Evolutionary conservation across 306 rosid genomes (phyloP), one percentile per base, ranked within the genome.

Genomic region (Malus asiatica): DNA sequence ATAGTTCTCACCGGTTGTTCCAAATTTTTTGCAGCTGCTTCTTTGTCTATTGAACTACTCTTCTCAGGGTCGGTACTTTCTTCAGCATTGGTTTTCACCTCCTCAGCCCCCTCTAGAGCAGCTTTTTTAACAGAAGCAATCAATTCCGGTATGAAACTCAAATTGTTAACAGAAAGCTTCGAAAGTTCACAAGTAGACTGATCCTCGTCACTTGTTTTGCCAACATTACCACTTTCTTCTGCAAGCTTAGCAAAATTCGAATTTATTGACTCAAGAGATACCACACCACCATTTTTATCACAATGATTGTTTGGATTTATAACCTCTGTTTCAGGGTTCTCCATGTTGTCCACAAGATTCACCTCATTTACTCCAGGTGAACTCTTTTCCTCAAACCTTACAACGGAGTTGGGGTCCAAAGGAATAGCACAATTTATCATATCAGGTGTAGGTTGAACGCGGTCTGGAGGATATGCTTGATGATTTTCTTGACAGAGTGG

Each of bases 81-180:
- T 73, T 79, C 82, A 74, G 81, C 78, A 74, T 70, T 69, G 45
- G 86, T 77, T 84, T 80, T 90, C 78, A 88, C 88, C 75, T 82
- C 93, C 60, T 84, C 89, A n/a, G 75, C 85, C 59, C 38, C 90
- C 84, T 90, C 93, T 71, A 92, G 74, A 71, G 93, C 96, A 33
- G 89, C 97, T 81, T 81, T 84, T 83, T 89, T 89, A 7, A 90
- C 93, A 63, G 93, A 86, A 79, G 97, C 98, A 77, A 96, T 90
- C 87, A 96, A 86, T 77, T 89, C 91, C 48, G 98, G 98, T 77
- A 93, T 77, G 77, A 93, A 86, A 81, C 84, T 84, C 81, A 96
- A 83, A 70, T 86, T 81, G 66, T 82, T 68, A 74, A 62, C 90
- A 48, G 85, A 82, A 80, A 65, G 79, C 76, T 87, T 68, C 35